Base-by-base conservation (phyloP, 2,329 filamentous ascomycete species). In the Fusarium dlaminii region DNA sequence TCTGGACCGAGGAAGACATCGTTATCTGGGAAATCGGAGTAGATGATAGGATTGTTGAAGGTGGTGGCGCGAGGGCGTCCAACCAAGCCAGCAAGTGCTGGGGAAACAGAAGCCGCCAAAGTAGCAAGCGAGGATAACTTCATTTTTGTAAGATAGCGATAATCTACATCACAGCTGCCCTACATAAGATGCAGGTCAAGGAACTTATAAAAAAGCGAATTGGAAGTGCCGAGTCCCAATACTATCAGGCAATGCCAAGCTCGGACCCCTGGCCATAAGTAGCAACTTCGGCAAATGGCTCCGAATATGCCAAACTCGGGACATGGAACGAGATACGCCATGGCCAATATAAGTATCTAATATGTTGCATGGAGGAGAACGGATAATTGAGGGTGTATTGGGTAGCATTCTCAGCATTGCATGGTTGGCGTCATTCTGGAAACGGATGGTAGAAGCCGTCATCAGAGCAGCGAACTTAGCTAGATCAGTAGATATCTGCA, bases 11-110 rank as follows among this genome's bases (percentile, higher is more conserved):
- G 83, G 73, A 87, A 85, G 22, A 90, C 82, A 72, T 90, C 88
- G 24, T 87, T 82, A 70, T 90, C 88, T 0, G 88, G 85, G 40
- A 88, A 83, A 72, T 90, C 88, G 60, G 88, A 82, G 82, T 85
- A 90, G 6, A 90, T 78, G n/a, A 89, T 81, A 0, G 87, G 88
- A 73, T 90, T 89, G 5, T 66, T 55, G 10, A 70, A 70, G 3
- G 58, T 65, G 6, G 68, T 61, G 17, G 65, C 66, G 2, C 66
- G 66, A 22, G 57, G 32, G 17, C 27, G 5, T 6, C 49, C n/a
- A 20, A 45, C 5, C 5, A 69, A 40, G 13, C 64, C 54, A 37
- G 46, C 55, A 11, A 36, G 7, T 4, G 48, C 42, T 22, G 48
- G 45, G 3, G n/a, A 4, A 3, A 42, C 17, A 8, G 24, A 52